Evolutionary conservation across 305 asterid genomes (phyloP).

Genomic region (Fraxinus angustifolia): DNA sequence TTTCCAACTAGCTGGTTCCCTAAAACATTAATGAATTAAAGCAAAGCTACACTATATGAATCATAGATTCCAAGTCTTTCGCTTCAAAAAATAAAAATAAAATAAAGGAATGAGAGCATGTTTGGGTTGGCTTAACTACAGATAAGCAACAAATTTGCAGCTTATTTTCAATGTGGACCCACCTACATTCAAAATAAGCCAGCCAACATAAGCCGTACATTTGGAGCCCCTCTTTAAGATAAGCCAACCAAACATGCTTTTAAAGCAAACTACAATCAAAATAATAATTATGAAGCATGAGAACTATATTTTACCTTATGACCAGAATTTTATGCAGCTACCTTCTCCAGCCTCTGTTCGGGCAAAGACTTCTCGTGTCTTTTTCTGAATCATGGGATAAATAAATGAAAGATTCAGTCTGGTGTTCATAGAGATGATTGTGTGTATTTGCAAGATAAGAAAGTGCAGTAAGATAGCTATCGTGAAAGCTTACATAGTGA

Average conservation of each 20-base stretch:
- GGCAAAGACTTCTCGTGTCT: conserved; percentile 26
- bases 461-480: conserved; percentile 9
- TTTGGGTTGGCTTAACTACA: background rate
- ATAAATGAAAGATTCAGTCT: conserved; percentile 4
- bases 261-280: background rate
- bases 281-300: background rate
- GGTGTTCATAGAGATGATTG: background rate
- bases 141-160: background rate
- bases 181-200: background rate
- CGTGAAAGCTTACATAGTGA: background rate
- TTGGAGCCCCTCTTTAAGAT: background rate
- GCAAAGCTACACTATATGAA: background rate
- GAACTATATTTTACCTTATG: conserved; percentile 26
- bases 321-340: conserved; percentile 35
- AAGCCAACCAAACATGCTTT: background rate
- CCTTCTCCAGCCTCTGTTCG: conserved; percentile 28
- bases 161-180: background rate
- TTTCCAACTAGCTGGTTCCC: background rate
- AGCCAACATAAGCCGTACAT: background rate
- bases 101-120: background rate
- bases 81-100: background rate
- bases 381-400: conserved; percentile 36
- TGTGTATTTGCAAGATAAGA: background rate
- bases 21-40: background rate
- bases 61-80: background rate